Evolutionary conservation across 2,329 filamentous ascomycete genomes (phyloP), one percentile per base, ranked within the genome.

Genomic region (Paracoccidioides brasiliensis): DNA sequence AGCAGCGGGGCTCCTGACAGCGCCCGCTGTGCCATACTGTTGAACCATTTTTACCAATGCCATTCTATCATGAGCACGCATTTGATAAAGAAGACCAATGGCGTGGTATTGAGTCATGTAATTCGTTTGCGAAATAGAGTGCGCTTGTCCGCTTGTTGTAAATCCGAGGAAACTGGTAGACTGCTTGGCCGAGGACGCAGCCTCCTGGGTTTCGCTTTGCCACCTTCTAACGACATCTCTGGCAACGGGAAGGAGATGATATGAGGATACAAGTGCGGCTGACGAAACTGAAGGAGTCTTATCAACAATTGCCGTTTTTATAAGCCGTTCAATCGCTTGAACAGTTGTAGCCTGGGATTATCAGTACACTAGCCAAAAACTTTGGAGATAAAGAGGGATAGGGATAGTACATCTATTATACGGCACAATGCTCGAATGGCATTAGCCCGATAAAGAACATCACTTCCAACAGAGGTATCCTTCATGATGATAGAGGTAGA

Each of bases 11-110:
- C 88, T 96, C 82, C 96, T 97, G 59, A 97, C 85, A 9, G 89
- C 89, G 57, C 93, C 93, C 14, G 90, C 82, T 54, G 85, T 85
- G 53, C 90, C 90, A 69, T 96, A 97, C 72, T 98, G 93, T 76
- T 98, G 93, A n/a, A 98, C 91, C 93, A 98, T 97, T 80, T 98
- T 98, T 58, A 97, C 91, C 64, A 98, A 76, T 28, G 93, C 90
- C 93, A 98, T 98, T 65, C 93, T 84, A 72, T 98, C 93, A 71
- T 96, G 90, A 66, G 86, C 86, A 67, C 93, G 86, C 89, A 97
- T 97, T 74, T 97, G 91, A 72, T 97, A 98, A 46, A 98, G 75
- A 55, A 98, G 81, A 60, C 93, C 93, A 75, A 98, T 95, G 60
- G 93, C 93, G 72, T 98, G 93, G 72, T 98, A 98, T 72, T 98